Conservation (phyloP, 257 asterid genomes). For the Solanum chaucha region DNA sequence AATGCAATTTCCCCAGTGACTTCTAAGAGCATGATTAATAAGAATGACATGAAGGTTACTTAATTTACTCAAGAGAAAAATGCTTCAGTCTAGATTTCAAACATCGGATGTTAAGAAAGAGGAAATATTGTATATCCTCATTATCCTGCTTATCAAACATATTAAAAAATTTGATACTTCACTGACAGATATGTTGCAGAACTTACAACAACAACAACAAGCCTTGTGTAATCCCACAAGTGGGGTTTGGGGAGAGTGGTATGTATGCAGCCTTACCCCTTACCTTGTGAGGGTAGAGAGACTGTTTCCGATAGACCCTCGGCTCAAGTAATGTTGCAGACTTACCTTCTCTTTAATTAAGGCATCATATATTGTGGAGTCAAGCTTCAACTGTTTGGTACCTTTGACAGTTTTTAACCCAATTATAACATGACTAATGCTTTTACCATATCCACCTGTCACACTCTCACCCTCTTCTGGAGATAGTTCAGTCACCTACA, state of each 20-base stretch:
- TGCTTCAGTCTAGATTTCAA: not conserved
- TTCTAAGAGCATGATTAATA: not conserved
- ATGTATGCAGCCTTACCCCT: not conserved
- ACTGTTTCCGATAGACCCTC: not conserved
- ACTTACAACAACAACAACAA: constrained; percentile 8
- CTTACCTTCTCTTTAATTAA: constrained; percentile 82
- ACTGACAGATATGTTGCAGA: not conserved
- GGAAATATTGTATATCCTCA: not conserved
- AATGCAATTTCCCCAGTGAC: not conserved
- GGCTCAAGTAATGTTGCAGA: not conserved
- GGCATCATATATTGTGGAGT: constrained; percentile 92
- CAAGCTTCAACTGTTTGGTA: constrained; percentile 89
- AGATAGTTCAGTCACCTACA: constrained; percentile 87
- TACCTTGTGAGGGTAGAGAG: not conserved
- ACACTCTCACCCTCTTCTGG: constrained; percentile 92
- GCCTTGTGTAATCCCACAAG: not conserved
- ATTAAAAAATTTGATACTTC: not conserved
- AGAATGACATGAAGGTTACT: not conserved
- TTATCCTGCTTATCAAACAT: not conserved
- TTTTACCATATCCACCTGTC: constrained; percentile 94
- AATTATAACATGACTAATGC: constrained; percentile 80
- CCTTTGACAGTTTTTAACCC: constrained; percentile 95
- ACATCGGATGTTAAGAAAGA: not conserved
- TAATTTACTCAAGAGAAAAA: not conserved
- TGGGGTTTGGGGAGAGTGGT: not conserved